Base-by-base conservation (phyloP, 345 rosid species). In the Microcos paniculata region DNA sequence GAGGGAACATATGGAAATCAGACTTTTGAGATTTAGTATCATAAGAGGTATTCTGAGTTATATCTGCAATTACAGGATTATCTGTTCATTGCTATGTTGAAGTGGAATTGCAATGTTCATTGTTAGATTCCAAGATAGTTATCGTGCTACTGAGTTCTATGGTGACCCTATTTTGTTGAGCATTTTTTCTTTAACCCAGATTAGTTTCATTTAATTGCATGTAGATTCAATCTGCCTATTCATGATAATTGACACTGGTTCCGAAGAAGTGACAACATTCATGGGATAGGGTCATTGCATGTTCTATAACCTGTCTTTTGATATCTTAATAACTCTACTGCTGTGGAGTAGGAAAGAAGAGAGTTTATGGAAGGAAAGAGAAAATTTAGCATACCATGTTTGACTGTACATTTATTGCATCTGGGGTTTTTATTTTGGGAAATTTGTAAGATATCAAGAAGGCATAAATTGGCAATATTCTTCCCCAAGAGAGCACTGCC, bases 341-440 rank as follows among this genome's bases (percentile, higher is more conserved):
- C 43, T 23, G 59, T 23, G 49, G 70, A 21, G 51, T 12, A 4
- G 42, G 40, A 49, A 48, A 70, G 45, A 51, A 30, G 49, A 70
- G 56, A 70, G 30, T 70, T 51, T 49, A 16, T 49, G 56, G 38
- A 45, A 48, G 23, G 52, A 67, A 67, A 67, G 45, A 45, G 71
- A 67, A 16, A 18, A 21, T 64, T 64, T 62, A 33, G 19, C 38
- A 43, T 40, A 40, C 16, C 0, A 64, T 53, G 26, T 26, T 58
- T 58, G 19, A 26, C 19, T 58, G 8, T 53, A 53, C 11, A 26
- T 35, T n/a, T 35, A 35, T 58, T 57, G 33, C 63, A 58, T 30
- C 38, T 4, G 4, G 16, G 6, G 63, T 12, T 30, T 24, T 30
- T 16, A 4, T 15, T 52, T 52, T n/a, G 10, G 58, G 26, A 53